Base-by-base conservation (phyloP, 129 eudicot genomes). In the Artemisia tridentata region DNA sequence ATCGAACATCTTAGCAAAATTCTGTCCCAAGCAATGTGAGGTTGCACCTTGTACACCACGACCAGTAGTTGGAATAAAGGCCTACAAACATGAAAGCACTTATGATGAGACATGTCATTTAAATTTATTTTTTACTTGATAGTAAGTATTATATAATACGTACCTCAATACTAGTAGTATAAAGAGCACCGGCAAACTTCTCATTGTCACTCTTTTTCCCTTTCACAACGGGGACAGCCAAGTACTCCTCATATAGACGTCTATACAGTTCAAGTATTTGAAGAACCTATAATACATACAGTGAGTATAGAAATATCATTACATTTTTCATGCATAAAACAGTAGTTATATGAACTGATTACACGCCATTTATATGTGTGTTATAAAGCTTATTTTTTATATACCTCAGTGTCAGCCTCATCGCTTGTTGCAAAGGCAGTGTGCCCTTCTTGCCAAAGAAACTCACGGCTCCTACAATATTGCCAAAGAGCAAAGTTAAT, bases 41-140 rank as follows among this genome's bases (percentile, higher is more conserved):
- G 96, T 90, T 19, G 96, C 96, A 75, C 95, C 96, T 87, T 90
- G 95, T 31, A 90, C 81, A 38, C 96, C 95, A 49, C 96, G 91
- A 7, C 96, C 96, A 15, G 95, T 86, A 72, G 84, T 84, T 46
- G 96, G 96, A 61, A 90, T 78, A 68, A 90, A 90, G 57, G 95
- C 96, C 96, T 90, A 51, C 49, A 62, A 48, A 15, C 60, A 61
- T 47, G 57, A 43, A 60, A 11, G 12, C 74, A 20, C 69, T 76
- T 49, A 7, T 13, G 2, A 61, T 27, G 50, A 60, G 11, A 56
- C 60, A 31, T 16, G 16, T 65, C 27, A 41, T 65, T 41, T 41
- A 65, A 43, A 51, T 43, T 10, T 65, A 38, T 38, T 1, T 7
- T 38, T 57, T 57, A 25, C 21, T 57, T 21, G 4, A 25, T 8